Evolutionary conservation across 1,284 basidiomycete species (phyloP).

Genomic region (Stygiomarasmius scandens): DNA sequence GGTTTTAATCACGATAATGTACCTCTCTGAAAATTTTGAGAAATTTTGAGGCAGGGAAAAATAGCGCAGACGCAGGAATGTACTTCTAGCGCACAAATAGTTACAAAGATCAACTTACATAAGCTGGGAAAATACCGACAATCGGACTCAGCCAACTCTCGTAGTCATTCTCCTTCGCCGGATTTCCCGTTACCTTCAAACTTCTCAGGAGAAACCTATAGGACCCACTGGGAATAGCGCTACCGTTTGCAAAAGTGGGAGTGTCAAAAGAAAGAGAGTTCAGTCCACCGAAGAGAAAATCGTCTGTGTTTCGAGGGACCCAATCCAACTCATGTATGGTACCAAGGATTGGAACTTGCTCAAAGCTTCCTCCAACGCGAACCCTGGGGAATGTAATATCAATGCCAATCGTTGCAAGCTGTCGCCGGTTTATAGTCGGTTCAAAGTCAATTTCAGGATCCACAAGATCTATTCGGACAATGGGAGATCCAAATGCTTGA

Average conservation of each 20-base stretch:
- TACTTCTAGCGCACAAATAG: too few relatives aligned
- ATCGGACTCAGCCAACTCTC: conserved; percentile 50
- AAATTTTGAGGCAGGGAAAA: too few relatives aligned
- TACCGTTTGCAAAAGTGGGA: conserved; percentile 44
- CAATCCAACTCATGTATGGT: conserved; percentile 38
- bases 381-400: conserved; percentile 4
- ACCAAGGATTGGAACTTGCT: conserved; percentile 38
- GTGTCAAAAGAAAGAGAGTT: conserved; percentile 35
- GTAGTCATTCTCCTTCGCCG: conserved; percentile 48
- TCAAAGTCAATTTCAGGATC: conserved; percentile 16
- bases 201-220: conserved; percentile 53
- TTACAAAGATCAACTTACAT: neutral
- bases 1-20: too few relatives aligned
- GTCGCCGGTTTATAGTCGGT: conserved; percentile 44
- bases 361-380: conserved; percentile 24
- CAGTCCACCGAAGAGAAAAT: neutral
- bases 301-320: conserved; percentile 35
- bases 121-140: conserved; percentile 25
- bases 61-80: too few relatives aligned
- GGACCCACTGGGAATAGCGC: conserved; percentile 48
- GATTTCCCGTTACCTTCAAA: conserved; percentile 51
- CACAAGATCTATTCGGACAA: conserved; percentile 45
- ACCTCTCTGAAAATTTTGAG: too few relatives aligned
- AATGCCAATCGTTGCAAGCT: neutral
- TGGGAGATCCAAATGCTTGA: conserved; percentile 45